A percentile compares a stretch with the other conserved stretches of the same genome.
phyloP scores from a whole-genome alignment of 2,329 filamentous ascomycete species.

The Fusarium sacchari region DNA sequence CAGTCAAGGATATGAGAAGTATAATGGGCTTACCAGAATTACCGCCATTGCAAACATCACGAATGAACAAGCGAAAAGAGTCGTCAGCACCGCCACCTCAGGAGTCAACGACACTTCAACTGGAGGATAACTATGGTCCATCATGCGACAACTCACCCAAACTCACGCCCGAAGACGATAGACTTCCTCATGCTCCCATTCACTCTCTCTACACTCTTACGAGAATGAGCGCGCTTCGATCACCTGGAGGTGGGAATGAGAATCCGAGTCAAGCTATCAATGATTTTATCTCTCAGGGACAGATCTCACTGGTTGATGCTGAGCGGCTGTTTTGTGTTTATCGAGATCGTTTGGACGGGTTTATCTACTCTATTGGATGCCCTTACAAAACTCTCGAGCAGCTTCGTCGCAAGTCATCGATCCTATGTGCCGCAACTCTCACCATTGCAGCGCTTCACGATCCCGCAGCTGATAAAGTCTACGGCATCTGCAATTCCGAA shows the following conservation, averaged over 20 bases:
- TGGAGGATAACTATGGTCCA: conserved; percentile 34
- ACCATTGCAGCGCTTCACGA: conserved; percentile 69
- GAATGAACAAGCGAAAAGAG: conserved; percentile 24
- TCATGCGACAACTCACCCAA: conserved; percentile 45
- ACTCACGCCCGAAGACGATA: conserved; percentile 46
- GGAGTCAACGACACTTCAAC: background rate
- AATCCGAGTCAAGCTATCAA: conserved; percentile 35
- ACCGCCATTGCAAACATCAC: conserved; percentile 30
- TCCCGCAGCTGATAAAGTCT: conserved; percentile 60
- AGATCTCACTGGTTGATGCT: conserved; percentile 57
- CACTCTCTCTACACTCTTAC: conserved; percentile 53
- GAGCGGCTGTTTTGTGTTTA: conserved; percentile 62
- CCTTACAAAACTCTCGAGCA: conserved; percentile 60
- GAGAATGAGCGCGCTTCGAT: conserved; percentile 49
- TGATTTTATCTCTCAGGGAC: conserved; percentile 52
- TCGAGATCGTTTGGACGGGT: conserved; percentile 60
- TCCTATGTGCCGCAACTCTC: conserved; percentile 65
- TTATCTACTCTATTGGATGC: conserved; percentile 63
- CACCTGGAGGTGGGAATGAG: conserved; percentile 43
- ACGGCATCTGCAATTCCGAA: conserved; percentile 59
- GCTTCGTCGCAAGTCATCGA: conserved; percentile 63
- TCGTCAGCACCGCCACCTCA: background rate
- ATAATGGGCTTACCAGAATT: conserved; percentile 39
- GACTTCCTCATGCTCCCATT: conserved; percentile 51
- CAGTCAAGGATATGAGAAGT: conserved; percentile 38